Evolutionary conservation across 2,329 filamentous ascomycete genomes (phyloP).

Genomic region (Neonectria ditissima): DNA sequence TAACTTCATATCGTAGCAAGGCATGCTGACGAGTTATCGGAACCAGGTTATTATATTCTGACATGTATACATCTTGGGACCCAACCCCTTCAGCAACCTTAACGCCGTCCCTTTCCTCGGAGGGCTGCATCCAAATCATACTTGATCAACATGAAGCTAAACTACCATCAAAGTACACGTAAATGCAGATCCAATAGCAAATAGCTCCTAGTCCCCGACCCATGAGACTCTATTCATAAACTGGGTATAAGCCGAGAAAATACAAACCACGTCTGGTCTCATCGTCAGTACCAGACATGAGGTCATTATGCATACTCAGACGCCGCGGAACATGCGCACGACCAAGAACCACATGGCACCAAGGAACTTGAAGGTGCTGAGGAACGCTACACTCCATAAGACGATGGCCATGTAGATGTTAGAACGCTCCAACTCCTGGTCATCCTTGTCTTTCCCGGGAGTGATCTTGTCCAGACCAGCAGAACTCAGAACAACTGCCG

Average conservation of each 20-base stretch:
- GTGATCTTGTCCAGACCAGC: slow-evolving; percentile 81
- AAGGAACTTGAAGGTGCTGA: slow-evolving; percentile 88
- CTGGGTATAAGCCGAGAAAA: slow-evolving; percentile 44
- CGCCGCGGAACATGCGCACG: slow-evolving; percentile 83
- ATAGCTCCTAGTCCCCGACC: slow-evolving; percentile 47
- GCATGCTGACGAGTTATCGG: neutral
- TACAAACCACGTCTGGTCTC: slow-evolving; percentile 18
- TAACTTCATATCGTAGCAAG: neutral
- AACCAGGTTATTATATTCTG: slow-evolving; percentile 26
- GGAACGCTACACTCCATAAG: slow-evolving; percentile 86
- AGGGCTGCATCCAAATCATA: slow-evolving; percentile 25
- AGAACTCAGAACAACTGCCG: slow-evolving; percentile 86
- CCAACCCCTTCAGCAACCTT: slow-evolving; percentile 27
- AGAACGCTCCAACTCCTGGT: slow-evolving; percentile 66
- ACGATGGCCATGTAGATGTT: slow-evolving; percentile 89
- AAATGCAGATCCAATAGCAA: slow-evolving; percentile 34
- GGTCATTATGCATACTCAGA: slow-evolving; percentile 53
- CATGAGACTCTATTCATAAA: slow-evolving; percentile 35
- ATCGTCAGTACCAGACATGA: neutral
- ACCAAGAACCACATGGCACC: slow-evolving; percentile 94
- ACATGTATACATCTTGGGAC: slow-evolving; percentile 35
- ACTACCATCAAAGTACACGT: slow-evolving; percentile 32
- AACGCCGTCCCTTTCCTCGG: slow-evolving; percentile 35
- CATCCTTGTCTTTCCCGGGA: slow-evolving; percentile 52
- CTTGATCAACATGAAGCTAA: slow-evolving; percentile 26